Base-by-base conservation (phyloP, 1,284 basidiomycete genomes). In the Malassezia arunalokei region DNA sequence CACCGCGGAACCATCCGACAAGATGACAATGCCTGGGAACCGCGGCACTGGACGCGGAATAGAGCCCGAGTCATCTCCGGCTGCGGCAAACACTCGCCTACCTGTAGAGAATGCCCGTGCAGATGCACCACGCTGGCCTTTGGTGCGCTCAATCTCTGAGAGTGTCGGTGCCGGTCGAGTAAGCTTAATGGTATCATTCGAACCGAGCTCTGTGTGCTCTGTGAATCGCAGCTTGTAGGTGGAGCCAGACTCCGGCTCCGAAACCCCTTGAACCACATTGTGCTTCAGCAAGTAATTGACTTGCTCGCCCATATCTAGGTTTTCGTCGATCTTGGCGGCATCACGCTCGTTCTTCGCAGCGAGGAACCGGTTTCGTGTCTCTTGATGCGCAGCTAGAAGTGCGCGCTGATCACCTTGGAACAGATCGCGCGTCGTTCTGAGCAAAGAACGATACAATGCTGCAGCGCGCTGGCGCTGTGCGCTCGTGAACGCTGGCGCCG, bases 1-100 rank as follows among this genome's bases (percentile, higher is more conserved):
- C 46, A 72, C 66, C 37, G 70, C 67, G 3, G 70, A 72, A 43
- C 70, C 70, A 47, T 72, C 70, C 14, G 70, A 61, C 8, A 72
- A 62, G 43, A 71, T 59, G 43, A 63, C 65, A 35, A 61, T 60
- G 24, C 60, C 59, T 0, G 61, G 49, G 42, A 71, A 69, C 14
- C 60, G 62, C 35, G 70, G 60, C 17, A 66, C 62, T 0, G 68
- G 66, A 4, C 66, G 60, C n/a, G 70, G 70, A 5, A 67, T 47
- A 1, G 62, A 59, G 1, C 48, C 29, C 15, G 50, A 39, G 14
- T 35, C 46, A 2, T 54, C 32, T 3, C 45, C 32, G 17, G 58
- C 55, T 38, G 40, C 56, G n/a, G 61, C 56, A 8, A 55, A 51
- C n/a, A 54, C 44, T n/a, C 39, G 30, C 20, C 20, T 14, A 24